Percentiles rank a stretch among this genome's conserved stretches.
Evolutionary conservation across 257 asterid species (phyloP).

Genomic region (Scutellaria galericulata): DNA sequence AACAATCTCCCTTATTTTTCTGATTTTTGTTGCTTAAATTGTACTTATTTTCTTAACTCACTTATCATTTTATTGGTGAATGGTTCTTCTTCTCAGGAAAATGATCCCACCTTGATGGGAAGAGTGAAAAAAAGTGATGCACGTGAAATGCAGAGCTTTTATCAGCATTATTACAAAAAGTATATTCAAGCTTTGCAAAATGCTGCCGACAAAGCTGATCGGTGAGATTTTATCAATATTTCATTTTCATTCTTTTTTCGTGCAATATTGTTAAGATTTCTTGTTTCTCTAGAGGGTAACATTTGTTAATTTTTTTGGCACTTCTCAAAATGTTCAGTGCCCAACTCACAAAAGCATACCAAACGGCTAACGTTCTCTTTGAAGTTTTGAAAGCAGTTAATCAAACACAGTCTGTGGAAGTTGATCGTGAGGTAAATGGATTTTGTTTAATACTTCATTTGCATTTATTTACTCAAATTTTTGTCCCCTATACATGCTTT

Average conservation of each 20-base stretch:
- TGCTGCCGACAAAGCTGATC: conserved; percentile 98
- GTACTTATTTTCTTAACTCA: not conserved
- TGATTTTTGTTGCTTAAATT: not conserved
- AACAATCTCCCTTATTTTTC: not conserved
- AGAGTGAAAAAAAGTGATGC: conserved; percentile 99
- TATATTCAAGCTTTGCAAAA: conserved; percentile 98
- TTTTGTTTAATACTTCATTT: conserved; percentile 24
- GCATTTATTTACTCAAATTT: conserved; percentile 9
- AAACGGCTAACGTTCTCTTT: conserved; percentile 97
- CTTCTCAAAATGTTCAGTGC: conserved; percentile 65
- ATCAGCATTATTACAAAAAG: conserved; percentile 95
- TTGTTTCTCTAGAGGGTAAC: conserved; percentile 29
- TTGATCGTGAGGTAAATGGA: conserved; percentile 85
- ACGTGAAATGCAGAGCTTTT: conserved; percentile 99
- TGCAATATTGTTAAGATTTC: conserved; percentile 10
- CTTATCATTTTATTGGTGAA: not conserved
- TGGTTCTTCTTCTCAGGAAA: conserved; percentile 64
- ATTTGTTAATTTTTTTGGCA: conserved; percentile 13
- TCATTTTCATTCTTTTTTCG: conserved; percentile 25
- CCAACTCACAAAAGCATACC: conserved; percentile 97
- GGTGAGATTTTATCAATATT: conserved; percentile 53
- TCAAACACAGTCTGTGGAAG: conserved; percentile 95
- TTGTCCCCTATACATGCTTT: not conserved
- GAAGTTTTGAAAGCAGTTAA: conserved; percentile 99
- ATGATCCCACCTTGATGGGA: conserved; percentile 95